A percentile compares a stretch with the other conserved stretches of the same genome.
Conservation (phyloP, 2,329 filamentous ascomycete species). For the Pyricularia grisea region DNA sequence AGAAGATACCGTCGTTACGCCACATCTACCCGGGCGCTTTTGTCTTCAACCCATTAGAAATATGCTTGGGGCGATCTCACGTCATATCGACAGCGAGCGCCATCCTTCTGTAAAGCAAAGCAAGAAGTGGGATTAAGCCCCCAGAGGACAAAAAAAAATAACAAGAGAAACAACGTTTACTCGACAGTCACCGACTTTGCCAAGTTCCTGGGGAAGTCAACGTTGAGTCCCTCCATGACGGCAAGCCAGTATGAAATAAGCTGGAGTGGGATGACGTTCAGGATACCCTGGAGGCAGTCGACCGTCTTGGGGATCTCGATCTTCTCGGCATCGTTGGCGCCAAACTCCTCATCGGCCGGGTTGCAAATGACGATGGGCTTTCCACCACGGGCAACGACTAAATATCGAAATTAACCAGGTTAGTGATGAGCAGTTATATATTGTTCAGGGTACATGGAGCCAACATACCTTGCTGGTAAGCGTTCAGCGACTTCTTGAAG, state of each 20-base stretch:
- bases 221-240: constrained; percentile 89
- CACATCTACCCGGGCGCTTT: neutral
- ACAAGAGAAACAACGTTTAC: constrained; percentile 38
- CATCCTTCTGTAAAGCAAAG: neutral
- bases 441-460: neutral
- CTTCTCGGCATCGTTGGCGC: constrained; percentile 79
- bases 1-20: neutral
- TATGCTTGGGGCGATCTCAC: neutral
- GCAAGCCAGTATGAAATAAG: constrained; percentile 99
- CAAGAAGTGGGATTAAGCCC: neutral
- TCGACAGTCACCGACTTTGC: constrained; percentile 99
- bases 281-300: constrained; percentile 87
- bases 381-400: constrained; percentile 88
- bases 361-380: constrained; percentile 99
- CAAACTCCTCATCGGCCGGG: constrained; percentile 79
- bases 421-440: constrained; percentile 10
- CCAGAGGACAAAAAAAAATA: neutral
- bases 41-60: neutral
- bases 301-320: constrained; percentile 96
- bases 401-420: constrained; percentile 8
- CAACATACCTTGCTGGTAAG: constrained; percentile 83
- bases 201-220: constrained; percentile 97
- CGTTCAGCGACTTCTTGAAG: constrained; percentile 98
- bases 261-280: constrained; percentile 96
- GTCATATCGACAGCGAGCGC: neutral